These are phyloP conservation scores for Picocystis salinarum DNA, from an alignment of 139 green algal genomes.

Conservation along the genomic window DNA sequence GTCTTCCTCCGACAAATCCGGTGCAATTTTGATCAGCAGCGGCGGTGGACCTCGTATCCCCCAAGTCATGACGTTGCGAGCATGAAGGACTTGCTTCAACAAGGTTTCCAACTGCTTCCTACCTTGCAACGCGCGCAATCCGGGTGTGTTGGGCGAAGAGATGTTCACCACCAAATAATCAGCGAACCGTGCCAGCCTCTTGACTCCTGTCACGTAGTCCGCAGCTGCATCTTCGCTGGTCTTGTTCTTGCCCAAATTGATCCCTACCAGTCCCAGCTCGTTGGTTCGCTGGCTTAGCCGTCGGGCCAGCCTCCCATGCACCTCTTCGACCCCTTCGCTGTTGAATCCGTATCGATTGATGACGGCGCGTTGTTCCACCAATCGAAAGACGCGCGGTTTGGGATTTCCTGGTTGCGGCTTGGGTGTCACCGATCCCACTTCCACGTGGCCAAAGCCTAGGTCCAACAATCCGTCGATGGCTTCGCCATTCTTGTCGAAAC, in stretches of 20 bases:
- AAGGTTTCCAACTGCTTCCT: constrained; percentile 55
- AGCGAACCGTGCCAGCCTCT: constrained; percentile 24
- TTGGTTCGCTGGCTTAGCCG: background rate
- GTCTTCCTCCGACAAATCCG: constrained; percentile 65
- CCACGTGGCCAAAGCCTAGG: constrained; percentile 1
- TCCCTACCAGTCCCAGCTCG: constrained; percentile 41
- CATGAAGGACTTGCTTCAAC: constrained; percentile 4
- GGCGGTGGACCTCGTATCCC: constrained; percentile 27
- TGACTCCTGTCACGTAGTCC: constrained; percentile 64
- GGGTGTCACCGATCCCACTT: constrained; percentile 68
- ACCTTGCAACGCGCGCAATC: constrained; percentile 43
- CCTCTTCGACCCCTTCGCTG: constrained; percentile 62
- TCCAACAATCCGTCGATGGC: background rate
- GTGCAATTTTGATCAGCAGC: constrained; percentile 86
- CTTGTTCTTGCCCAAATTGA: constrained; percentile 99
- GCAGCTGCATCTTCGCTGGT: constrained; percentile 40
- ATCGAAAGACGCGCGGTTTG: constrained; percentile 70
- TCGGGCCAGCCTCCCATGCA: constrained; percentile 37
- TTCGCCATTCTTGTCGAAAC: constrained; percentile 83
- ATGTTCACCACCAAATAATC: constrained; percentile 57
- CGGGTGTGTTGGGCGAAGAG: constrained; percentile 95
- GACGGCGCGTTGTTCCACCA: constrained; percentile 34
- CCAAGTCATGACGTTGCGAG: constrained; percentile 13
- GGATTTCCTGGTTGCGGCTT: constrained; percentile 82
- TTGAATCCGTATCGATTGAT: constrained; percentile 99